These are phyloP conservation scores for Kuraishia hungarica DNA, from an alignment of 805 yeast species.

Conservation along the genomic window DNA sequence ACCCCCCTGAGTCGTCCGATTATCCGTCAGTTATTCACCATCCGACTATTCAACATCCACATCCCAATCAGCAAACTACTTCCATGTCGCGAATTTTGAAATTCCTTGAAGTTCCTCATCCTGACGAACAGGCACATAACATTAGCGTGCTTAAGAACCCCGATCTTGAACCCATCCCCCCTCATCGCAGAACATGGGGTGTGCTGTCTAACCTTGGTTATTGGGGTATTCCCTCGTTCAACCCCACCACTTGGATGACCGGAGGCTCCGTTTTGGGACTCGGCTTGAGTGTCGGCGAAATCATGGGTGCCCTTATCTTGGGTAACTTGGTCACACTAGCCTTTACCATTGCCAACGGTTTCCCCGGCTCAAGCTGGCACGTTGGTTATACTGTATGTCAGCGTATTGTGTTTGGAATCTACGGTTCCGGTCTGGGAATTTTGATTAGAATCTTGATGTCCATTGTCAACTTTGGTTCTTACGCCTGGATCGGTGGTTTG, in stretches of 20 bases:
- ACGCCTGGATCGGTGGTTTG: constrained; percentile 38
- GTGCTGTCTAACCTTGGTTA: constrained; percentile 29
- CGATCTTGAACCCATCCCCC: constrained; percentile 37
- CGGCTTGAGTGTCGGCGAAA: constrained; percentile 36
- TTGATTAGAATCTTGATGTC: constrained; percentile 33
- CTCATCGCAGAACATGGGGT: constrained; percentile 37
- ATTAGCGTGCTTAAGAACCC: neutral
- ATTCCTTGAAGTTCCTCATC: neutral
- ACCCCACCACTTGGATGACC: constrained; percentile 24
- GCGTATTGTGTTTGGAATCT: constrained; percentile 37
- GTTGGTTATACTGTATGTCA: constrained; percentile 38
- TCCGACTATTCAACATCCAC: too few species aligned
- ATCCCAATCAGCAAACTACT: neutral
- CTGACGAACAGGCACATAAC: neutral
- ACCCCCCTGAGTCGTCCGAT: too few species aligned
- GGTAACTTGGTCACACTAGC: constrained; percentile 36
- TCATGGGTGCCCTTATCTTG: constrained; percentile 35
- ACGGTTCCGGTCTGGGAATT: constrained; percentile 35
- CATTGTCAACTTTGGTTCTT: constrained; percentile 37
- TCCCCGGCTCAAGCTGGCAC: constrained; percentile 41
- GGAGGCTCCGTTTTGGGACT: constrained; percentile 34
- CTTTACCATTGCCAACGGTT: constrained; percentile 36
- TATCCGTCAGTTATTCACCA: too few species aligned
- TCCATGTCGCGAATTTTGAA: neutral
- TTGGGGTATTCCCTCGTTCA: constrained; percentile 28